Evolutionary conservation across 2,329 filamentous ascomycete genomes (phyloP).

Genomic region (Graphiopsis chlorocephala): DNA sequence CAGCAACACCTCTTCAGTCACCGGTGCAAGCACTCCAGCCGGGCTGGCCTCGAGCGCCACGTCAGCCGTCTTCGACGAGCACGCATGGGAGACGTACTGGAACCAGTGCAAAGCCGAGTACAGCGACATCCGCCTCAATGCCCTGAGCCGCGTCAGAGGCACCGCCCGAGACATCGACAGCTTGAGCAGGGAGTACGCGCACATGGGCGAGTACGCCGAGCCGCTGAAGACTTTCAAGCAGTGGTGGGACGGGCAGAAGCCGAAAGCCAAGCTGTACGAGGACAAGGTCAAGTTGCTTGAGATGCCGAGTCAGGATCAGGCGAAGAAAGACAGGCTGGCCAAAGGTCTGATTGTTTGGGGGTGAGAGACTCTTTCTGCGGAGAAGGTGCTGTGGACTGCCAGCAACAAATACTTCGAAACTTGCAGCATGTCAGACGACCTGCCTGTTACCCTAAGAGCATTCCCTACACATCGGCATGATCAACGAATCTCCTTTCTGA

Average conservation of each 20-base stretch:
- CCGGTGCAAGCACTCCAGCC: conserved; percentile 16
- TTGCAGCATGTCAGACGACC: too few relatives aligned
- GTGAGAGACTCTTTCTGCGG: background rate
- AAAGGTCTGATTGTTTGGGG: conserved; percentile 18
- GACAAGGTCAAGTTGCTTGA: conserved; percentile 19
- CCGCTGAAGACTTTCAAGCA: conserved; percentile 31
- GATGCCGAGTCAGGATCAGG: conserved; percentile 17
- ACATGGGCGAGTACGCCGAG: conserved; percentile 10
- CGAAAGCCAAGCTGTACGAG: conserved; percentile 33
- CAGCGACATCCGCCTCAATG: conserved; percentile 37
- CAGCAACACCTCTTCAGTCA: conserved; percentile 14
- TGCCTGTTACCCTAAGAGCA: background rate
- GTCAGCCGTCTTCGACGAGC: conserved; percentile 26
- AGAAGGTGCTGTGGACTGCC: background rate
- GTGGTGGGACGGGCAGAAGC: conserved; percentile 41
- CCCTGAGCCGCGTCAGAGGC: conserved; percentile 45
- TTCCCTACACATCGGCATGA: background rate
- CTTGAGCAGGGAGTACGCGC: conserved; percentile 23
- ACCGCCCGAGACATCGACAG: conserved; percentile 29
- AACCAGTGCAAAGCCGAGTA: conserved; percentile 32
- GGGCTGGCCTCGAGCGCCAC: conserved; percentile 8
- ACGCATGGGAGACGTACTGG: conserved; percentile 33
- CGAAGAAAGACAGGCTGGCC: conserved; percentile 16
- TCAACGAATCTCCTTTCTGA: background rate
- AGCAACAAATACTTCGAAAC: background rate